Evolutionary conservation across 2,329 filamentous ascomycete genomes (phyloP).

Genomic region (Calonectria pseudoreteaudii): DNA sequence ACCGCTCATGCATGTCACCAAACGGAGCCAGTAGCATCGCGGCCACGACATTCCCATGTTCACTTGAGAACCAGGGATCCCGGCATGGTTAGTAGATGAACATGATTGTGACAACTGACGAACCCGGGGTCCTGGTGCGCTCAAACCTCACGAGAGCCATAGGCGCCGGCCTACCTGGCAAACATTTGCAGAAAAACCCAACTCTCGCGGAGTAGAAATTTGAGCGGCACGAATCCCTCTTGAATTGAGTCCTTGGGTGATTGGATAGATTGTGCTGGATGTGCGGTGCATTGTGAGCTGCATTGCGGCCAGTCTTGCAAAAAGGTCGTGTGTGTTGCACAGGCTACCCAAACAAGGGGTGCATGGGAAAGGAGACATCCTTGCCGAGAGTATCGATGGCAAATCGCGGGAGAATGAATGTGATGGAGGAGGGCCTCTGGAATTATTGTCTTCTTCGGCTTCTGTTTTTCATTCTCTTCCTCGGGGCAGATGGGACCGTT

Average conservation of each 20-base stretch:
- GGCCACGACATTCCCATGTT: neutral
- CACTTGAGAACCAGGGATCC: neutral
- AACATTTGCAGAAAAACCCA: neutral
- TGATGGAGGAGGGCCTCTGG: neutral
- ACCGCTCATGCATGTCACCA: neutral
- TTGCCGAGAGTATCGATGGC: neutral
- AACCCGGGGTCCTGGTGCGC: neutral
- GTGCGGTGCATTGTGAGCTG: neutral
- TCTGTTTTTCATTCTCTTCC: neutral
- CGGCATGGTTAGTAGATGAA: neutral
- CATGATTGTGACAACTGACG: neutral
- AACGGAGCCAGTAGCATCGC: neutral
- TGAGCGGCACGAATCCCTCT: neutral
- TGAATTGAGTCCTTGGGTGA: neutral
- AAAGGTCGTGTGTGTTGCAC: neutral
- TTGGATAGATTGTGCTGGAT: neutral
- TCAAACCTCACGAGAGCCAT: neutral
- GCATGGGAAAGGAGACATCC: neutral
- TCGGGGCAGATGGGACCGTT: neutral
- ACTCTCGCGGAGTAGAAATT: neutral
- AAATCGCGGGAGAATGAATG: neutral
- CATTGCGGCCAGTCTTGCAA: neutral
- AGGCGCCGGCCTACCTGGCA: neutral
- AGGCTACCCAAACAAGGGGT: neutral
- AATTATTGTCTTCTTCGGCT: neutral